Percentiles rank a stretch among this genome's conserved stretches.
These are phyloP conservation scores for Penicillium decumbens DNA, from an alignment of 2,329 filamentous ascomycete genomes.

Conservation along the genomic window DNA sequence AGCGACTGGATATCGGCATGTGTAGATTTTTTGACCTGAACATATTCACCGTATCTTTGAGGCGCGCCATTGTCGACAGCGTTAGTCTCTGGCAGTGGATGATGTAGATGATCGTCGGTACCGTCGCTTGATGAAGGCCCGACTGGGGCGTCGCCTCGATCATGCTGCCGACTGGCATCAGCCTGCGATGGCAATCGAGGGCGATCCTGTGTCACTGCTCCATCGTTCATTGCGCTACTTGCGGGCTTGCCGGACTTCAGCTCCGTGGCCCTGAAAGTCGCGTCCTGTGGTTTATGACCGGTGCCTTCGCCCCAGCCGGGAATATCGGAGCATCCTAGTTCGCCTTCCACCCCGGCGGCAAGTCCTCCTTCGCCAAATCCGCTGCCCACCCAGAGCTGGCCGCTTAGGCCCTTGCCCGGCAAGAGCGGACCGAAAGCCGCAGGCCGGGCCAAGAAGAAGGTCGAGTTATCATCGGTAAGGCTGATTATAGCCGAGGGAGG, in stretches of 20 bases:
- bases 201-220: conserved; percentile 15
- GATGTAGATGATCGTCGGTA: conserved; percentile 78
- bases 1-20: conserved; percentile 89
- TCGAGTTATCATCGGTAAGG: conserved; percentile 95
- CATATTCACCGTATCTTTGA: conserved; percentile 33
- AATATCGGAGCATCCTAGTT: conserved; percentile 91
- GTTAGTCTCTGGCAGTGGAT: conserved; percentile 47
- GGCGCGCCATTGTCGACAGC: conserved; percentile 32
- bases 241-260: conserved; percentile 22
- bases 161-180: conserved; percentile 19
- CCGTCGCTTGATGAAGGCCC: conserved; percentile 58
- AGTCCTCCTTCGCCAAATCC: conserved; percentile 72
- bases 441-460: conserved; percentile 87
- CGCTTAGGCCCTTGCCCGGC: conserved; percentile 71
- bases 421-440: conserved; percentile 86
- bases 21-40: conserved; percentile 34
- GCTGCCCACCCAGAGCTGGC: conserved; percentile 87
- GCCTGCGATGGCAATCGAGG: conserved; percentile 23
- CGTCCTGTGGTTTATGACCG: conserved; percentile 35
- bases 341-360: conserved; percentile 61
- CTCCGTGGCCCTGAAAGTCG: conserved; percentile 18
- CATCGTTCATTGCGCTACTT: conserved; percentile 22
- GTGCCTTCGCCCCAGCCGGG: conserved; percentile 73
- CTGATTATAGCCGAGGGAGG: conserved; percentile 94
- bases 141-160: conserved; percentile 12